A percentile compares a stretch with the other conserved stretches of the same genome.
Conservation (phyloP, 768 basidiomycete species). For the Trametes cinnabarina region DNA sequence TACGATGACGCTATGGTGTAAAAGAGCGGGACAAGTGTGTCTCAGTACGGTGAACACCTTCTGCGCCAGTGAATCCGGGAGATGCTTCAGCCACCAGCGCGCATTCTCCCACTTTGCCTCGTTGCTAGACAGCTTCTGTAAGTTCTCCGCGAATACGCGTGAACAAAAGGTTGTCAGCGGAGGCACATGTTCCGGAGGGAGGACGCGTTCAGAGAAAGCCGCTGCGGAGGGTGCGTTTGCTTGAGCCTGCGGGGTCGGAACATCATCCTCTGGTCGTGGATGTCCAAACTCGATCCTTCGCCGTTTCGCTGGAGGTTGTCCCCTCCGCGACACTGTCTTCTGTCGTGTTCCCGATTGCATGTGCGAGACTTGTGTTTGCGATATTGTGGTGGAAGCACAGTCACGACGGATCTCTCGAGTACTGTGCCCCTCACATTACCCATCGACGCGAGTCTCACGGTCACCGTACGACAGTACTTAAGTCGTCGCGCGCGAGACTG, state of each 20-base stretch:
- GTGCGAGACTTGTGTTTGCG: no score
- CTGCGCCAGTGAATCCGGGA: conserved; percentile 54
- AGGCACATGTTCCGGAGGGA: conserved; percentile 37
- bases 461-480: no score
- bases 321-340: not conserved
- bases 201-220: conserved; percentile 45
- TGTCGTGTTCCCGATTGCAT: not conserved
- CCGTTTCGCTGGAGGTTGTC: conserved; percentile 27
- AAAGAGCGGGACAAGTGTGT: conserved; percentile 46
- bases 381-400: no score
- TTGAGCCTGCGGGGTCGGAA: conserved; percentile 34
- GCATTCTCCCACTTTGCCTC: conserved; percentile 40
- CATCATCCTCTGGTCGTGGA: conserved; percentile 34
- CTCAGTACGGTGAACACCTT: conserved; percentile 52
- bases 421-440: no score
- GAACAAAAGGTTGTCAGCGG: conserved; percentile 50
- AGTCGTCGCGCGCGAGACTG: no score
- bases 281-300: conserved; percentile 13
- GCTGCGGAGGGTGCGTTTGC: conserved; percentile 47
- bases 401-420: no score
- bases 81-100: conserved; percentile 38
- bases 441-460: no score
- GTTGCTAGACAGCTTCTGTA: conserved; percentile 40
- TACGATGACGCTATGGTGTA: conserved; percentile 54
- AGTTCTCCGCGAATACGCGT: conserved; percentile 48